Conservation (phyloP, 2,329 filamentous ascomycete genomes). For the Colletotrichum theobromicola region DNA sequence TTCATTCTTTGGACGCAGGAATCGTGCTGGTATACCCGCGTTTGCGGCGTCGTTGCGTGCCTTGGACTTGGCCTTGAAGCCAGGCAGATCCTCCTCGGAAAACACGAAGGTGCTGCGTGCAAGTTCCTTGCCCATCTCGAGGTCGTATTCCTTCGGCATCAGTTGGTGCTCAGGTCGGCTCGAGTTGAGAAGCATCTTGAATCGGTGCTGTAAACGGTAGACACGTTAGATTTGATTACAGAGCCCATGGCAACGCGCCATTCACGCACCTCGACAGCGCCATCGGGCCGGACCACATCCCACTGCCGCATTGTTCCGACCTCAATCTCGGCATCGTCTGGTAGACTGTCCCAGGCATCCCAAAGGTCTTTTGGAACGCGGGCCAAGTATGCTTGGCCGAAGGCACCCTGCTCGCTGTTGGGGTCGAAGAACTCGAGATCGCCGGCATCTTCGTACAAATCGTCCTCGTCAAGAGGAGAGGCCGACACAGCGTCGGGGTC, state of each 20-base stretch:
- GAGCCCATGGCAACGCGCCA: neutral
- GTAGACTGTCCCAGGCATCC: slow-evolving; percentile 77
- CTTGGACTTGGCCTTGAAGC: slow-evolving; percentile 68
- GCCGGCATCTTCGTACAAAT: slow-evolving; percentile 67
- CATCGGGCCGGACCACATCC: slow-evolving; percentile 58
- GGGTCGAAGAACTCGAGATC: slow-evolving; percentile 62
- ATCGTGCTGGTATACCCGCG: slow-evolving; percentile 63
- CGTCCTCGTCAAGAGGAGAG: slow-evolving; percentile 64
- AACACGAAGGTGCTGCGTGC: slow-evolving; percentile 83
- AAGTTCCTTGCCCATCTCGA: slow-evolving; percentile 65
- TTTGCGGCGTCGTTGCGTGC: slow-evolving; percentile 60
- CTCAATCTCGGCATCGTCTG: slow-evolving; percentile 82
- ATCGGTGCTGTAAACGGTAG: slow-evolving; percentile 38
- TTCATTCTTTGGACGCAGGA: slow-evolving; percentile 50
- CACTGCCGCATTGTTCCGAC: slow-evolving; percentile 76
- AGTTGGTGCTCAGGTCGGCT: slow-evolving; percentile 70
- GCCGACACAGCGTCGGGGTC: slow-evolving; percentile 48
- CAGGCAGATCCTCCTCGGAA: slow-evolving; percentile 79
- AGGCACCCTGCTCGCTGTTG: slow-evolving; percentile 27
- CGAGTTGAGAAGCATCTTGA: slow-evolving; percentile 72
- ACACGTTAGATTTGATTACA: neutral
- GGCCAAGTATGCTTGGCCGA: slow-evolving; percentile 64
- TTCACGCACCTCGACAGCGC: slow-evolving; percentile 40
- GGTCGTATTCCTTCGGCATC: slow-evolving; percentile 87
- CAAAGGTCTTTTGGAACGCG: slow-evolving; percentile 82